Conservation (phyloP, 805 yeast genomes). For the Kodamaea fukazawae region DNA sequence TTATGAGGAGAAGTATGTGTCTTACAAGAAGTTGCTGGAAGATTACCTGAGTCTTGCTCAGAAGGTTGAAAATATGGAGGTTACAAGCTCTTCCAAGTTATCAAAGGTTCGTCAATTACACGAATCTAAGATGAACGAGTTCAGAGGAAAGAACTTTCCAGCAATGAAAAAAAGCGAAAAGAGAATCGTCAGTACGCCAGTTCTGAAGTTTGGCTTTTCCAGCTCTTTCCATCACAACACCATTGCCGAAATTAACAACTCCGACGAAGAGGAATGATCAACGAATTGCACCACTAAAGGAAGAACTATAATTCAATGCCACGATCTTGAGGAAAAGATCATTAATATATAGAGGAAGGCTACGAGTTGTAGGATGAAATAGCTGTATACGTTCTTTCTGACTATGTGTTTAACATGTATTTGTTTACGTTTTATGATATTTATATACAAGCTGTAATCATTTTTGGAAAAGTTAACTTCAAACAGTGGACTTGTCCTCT, state of each 20-base stretch:
- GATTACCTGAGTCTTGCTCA: constrained; percentile 20
- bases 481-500: too few species aligned
- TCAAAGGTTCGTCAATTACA: constrained; percentile 25
- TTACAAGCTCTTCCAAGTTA: constrained; percentile 8
- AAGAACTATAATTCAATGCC: background rate
- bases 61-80: constrained; percentile 13
- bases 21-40: constrained; percentile 20
- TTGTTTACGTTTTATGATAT: constrained; percentile 1
- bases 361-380: too few species aligned
- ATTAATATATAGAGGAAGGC: too few species aligned
- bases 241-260: constrained; percentile 12
- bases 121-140: constrained; percentile 16
- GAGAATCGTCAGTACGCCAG: constrained; percentile 30
- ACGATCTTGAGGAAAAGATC: too few species aligned
- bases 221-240: background rate
- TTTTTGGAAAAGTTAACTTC: too few species aligned
- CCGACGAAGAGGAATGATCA: constrained; percentile 13
- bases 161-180: constrained; percentile 10
- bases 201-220: background rate
- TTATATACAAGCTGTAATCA: constrained; percentile 12
- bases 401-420: background rate
- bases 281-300: background rate
- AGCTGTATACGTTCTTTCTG: too few species aligned
- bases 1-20: constrained; percentile 24
- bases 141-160: constrained; percentile 6